phyloP scores from a whole-genome alignment of 1,284 basidiomycete genomes.

The Volvariella surrecta region DNA sequence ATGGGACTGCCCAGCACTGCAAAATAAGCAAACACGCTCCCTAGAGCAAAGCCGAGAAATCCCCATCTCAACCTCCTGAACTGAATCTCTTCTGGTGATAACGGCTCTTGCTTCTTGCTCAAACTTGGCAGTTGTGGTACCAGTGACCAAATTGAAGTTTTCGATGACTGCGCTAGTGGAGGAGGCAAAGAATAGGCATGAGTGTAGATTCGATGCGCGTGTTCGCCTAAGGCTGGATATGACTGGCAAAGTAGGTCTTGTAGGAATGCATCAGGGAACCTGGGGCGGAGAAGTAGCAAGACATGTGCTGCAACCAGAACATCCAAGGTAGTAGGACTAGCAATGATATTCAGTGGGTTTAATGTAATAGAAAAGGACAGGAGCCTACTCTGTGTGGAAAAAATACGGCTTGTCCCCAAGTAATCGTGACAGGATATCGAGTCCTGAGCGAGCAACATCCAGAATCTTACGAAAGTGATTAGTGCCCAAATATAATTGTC shows the following conservation, averaged over 20 bases:
- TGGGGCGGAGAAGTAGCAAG: constrained; percentile 46
- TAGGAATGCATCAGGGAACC: constrained; percentile 54
- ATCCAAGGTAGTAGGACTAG: constrained; percentile 55
- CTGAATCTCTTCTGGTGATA: constrained; percentile 21
- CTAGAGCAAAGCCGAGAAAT: constrained; percentile 27
- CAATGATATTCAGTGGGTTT: constrained; percentile 1
- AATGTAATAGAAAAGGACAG: not conserved
- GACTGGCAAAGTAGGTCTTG: constrained; percentile 41
- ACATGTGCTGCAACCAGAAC: constrained; percentile 59
- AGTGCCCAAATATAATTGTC: not conserved
- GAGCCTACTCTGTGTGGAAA: constrained; percentile 33
- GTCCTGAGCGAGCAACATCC: constrained; percentile 45
- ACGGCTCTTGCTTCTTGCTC: constrained; percentile 9
- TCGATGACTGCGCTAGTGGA: constrained; percentile 7
- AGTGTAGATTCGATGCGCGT: constrained; percentile 42
- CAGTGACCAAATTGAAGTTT: constrained; percentile 18
- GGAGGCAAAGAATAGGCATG: constrained; percentile 14
- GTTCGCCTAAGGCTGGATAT: constrained; percentile 46
- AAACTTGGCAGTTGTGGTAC: constrained; percentile 16
- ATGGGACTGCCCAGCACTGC: constrained; percentile 13
- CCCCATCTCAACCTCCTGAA: constrained; percentile 27
- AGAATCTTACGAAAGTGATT: constrained; percentile 32
- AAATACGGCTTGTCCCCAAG: constrained; percentile 45
- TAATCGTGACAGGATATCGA: constrained; percentile 51
- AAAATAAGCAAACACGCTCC: constrained; percentile 26